Evolutionary conservation across 768 basidiomycete genomes (phyloP).

Genomic region (Suillus spraguei): DNA sequence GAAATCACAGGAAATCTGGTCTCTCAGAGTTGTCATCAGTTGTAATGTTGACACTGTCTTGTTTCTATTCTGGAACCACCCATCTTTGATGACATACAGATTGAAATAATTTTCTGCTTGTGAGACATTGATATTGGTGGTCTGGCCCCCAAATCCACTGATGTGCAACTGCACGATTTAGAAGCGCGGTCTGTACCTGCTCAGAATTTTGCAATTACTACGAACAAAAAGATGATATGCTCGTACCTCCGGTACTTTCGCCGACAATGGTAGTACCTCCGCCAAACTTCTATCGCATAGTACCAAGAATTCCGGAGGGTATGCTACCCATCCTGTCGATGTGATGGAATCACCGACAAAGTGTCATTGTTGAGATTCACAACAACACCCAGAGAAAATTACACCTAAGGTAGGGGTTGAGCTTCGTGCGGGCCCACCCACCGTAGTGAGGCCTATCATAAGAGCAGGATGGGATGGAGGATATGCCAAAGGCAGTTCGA

Average conservation of each 20-base stretch:
- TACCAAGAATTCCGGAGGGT: background rate
- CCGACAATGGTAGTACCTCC: slow-evolving; percentile 39
- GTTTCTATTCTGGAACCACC: background rate
- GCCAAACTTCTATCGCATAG: slow-evolving; percentile 28
- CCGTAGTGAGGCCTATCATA: background rate
- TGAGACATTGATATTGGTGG: slow-evolving; percentile 20
- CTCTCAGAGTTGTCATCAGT: background rate
- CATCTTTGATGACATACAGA: slow-evolving; percentile 23
- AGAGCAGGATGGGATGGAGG: background rate
- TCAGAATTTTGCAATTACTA: slow-evolving; percentile 32
- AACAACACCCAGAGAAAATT: background rate
- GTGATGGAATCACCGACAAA: background rate
- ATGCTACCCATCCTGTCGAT: background rate
- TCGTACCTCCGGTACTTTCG: slow-evolving; percentile 47
- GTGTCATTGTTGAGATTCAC: background rate
- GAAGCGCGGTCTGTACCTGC: slow-evolving; percentile 39
- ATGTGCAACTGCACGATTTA: slow-evolving; percentile 43
- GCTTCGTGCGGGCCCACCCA: background rate
- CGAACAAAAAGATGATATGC: slow-evolving; percentile 46
- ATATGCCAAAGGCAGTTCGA: background rate
- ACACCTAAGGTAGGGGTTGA: background rate
- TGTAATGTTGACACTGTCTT: background rate
- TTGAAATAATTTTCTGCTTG: slow-evolving; percentile 31
- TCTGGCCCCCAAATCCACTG: slow-evolving; percentile 44
- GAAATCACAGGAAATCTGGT: background rate